These are phyloP conservation scores for Suillus brevipes DNA, from an alignment of 768 basidiomycete species.

Conservation along the genomic window DNA sequence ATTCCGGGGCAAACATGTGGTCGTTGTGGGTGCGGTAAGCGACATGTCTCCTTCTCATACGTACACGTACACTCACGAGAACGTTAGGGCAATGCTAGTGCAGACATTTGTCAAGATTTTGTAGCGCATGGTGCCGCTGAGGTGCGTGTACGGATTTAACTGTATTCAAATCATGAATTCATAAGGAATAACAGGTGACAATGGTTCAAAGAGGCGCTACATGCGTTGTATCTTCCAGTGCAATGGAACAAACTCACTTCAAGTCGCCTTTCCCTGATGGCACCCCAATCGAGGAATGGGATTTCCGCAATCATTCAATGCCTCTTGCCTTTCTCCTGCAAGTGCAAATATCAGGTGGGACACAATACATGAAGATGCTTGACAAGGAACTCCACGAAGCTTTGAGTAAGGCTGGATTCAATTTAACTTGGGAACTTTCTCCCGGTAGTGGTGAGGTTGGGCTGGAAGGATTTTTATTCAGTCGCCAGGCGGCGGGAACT, in stretches of 20 bases:
- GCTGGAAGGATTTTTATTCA: background rate
- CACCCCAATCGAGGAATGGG: background rate
- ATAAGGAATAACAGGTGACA: background rate
- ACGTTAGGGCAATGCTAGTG: background rate
- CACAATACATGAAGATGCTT: background rate
- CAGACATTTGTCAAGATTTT: slow-evolving; percentile 1
- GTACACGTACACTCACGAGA: background rate
- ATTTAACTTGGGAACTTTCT: background rate
- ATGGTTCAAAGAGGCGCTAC: background rate
- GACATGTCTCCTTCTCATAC: background rate
- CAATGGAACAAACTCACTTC: background rate
- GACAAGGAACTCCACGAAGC: slow-evolving; percentile 3
- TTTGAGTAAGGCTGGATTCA: background rate
- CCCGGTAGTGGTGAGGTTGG: slow-evolving; percentile 2
- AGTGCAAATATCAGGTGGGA: background rate
- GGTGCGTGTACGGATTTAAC: background rate
- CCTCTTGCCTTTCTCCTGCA: background rate
- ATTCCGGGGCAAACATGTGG: slow-evolving; percentile 56
- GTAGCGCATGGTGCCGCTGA: background rate
- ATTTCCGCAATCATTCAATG: background rate
- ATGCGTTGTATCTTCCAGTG: background rate
- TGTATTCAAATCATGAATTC: background rate
- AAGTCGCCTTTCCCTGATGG: background rate
- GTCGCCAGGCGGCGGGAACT: background rate
- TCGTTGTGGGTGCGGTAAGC: slow-evolving; percentile 46